Evolutionary conservation across 2,329 filamentous ascomycete genomes (phyloP), one percentile per base, ranked within the genome.

Genomic region (Didymella segeticola): DNA sequence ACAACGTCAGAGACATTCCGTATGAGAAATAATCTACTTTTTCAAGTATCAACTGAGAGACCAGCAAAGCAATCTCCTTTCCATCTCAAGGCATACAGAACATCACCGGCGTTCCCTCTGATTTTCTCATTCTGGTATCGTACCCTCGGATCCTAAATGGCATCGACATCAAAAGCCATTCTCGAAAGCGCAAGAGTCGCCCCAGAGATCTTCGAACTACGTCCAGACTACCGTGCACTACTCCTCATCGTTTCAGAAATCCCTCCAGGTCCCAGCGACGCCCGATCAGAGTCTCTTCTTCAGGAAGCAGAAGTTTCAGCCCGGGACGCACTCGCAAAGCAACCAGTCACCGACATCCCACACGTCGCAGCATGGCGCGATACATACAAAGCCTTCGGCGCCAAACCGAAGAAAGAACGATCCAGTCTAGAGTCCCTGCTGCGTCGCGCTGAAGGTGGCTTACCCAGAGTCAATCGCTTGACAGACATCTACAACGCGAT

Each of bases 401-500:
- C 74, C 12, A 77, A 76, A 47, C 74, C 73, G 1, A 68, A 74
- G 26, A 75, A 75, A 43, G 67, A 62, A 2, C 67, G 68, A 25
- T 75, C 73, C 55, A 77, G 73, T 22, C 63, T 77, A 1, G 73
- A 77, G 56, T 68, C 75, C 0, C 43, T 74, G 7, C 70, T 71
- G 3, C 69, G 74, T 2, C 69, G 74, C 10, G 64, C 65, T 11
- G 67, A 70, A 6, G 50, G 33, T 12, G 74, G 73, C 0, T 39
- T 77, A 5, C 74, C 74, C 1, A 63, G 74, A 0, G 67, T 77
- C 10, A 77, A 77, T 43, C 64, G 73, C 2, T 47, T 77, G 43
- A 77, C 74, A 0, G 74, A 77, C 39, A 74, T 76, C 9, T 77
- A 76, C 55, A 77, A 76, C 45, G 73, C 68, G 1, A 72, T 77